phyloP scores from a whole-genome alignment of 805 yeast species.

The Saccharomycopsis sp. region DNA sequence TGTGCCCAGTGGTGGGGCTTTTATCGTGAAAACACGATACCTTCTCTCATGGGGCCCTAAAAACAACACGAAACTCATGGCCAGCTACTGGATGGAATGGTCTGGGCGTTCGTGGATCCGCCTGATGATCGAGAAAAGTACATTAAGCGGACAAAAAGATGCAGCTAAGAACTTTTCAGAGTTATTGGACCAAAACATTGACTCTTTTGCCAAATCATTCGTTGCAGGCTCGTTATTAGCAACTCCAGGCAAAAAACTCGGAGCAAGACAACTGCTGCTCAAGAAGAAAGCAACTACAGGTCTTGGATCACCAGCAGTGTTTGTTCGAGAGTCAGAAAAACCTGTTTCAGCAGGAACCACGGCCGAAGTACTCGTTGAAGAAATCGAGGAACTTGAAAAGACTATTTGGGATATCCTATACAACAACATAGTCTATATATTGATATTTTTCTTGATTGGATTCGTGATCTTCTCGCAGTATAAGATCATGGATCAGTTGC shows the following conservation, averaged over 20 bases:
- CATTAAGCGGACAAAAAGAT: slow-evolving; percentile 69
- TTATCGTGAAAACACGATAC: slow-evolving; percentile 68
- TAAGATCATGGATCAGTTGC: neutral
- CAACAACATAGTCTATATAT: slow-evolving; percentile 4
- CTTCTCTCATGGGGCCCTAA: slow-evolving; percentile 66
- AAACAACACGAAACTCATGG: slow-evolving; percentile 50
- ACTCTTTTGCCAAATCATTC: neutral
- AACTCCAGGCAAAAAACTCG: neutral
- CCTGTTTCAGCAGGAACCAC: slow-evolving; percentile 1
- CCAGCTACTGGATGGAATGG: slow-evolving; percentile 85
- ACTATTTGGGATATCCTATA: slow-evolving; percentile 18
- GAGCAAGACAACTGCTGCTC: neutral
- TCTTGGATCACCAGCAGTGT: slow-evolving; percentile 17
- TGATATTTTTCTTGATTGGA: slow-evolving; percentile 1
- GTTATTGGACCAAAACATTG: slow-evolving; percentile 27
- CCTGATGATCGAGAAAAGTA: slow-evolving; percentile 79
- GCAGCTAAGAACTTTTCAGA: slow-evolving; percentile 47
- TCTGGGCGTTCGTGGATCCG: slow-evolving; percentile 89
- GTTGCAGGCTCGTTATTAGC: neutral
- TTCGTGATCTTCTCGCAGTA: neutral
- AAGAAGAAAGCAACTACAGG: neutral
- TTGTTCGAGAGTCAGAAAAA: slow-evolving; percentile 2
- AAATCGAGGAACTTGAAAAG: slow-evolving; percentile 18
- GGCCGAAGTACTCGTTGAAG: slow-evolving; percentile 11
- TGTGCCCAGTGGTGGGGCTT: slow-evolving; percentile 87